A percentile compares a stretch with the other conserved stretches of the same genome.
These are phyloP conservation scores for Exutisphaerella laricina DNA, from an alignment of 2,329 filamentous ascomycete species.

Conservation along the genomic window DNA sequence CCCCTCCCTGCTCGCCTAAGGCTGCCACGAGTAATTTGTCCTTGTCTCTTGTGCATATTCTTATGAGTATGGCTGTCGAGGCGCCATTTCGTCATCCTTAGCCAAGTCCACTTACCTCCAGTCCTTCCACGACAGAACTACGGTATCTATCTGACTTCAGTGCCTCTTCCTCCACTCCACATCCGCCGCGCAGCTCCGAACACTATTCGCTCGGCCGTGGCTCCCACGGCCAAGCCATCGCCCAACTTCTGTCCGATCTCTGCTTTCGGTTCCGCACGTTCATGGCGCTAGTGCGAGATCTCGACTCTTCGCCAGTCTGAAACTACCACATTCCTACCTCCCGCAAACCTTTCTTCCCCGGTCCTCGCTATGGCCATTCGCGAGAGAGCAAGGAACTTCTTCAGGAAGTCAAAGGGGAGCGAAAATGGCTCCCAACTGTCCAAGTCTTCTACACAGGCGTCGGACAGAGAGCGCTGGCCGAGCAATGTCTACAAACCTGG, in stretches of 20 bases:
- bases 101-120: not conserved
- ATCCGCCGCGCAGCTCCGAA: constrained; percentile 6
- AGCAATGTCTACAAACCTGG: constrained; percentile 47
- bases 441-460: constrained; percentile 25
- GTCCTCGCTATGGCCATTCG: constrained; percentile 41
- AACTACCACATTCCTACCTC: constrained; percentile 2
- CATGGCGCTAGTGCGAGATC: constrained; percentile 2
- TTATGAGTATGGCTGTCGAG: not conserved
- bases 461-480: constrained; percentile 34
- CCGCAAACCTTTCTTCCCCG: constrained; percentile 3
- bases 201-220: not conserved
- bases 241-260: not conserved
- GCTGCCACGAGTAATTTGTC: too few species aligned
- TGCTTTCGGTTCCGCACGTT: not conserved
- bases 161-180: constrained; percentile 6
- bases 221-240: not conserved
- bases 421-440: constrained; percentile 25
- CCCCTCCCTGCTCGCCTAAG: not conserved
- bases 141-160: not conserved
- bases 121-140: too few species aligned
- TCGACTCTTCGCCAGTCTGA: constrained; percentile 1
- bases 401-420: constrained; percentile 33
- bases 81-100: not conserved
- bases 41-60: too few species aligned
- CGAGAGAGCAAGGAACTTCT: constrained; percentile 42